Evolutionary conservation across 768 basidiomycete genomes (phyloP), one percentile per base, ranked within the genome.

Genomic region (Tulasnella sp.): DNA sequence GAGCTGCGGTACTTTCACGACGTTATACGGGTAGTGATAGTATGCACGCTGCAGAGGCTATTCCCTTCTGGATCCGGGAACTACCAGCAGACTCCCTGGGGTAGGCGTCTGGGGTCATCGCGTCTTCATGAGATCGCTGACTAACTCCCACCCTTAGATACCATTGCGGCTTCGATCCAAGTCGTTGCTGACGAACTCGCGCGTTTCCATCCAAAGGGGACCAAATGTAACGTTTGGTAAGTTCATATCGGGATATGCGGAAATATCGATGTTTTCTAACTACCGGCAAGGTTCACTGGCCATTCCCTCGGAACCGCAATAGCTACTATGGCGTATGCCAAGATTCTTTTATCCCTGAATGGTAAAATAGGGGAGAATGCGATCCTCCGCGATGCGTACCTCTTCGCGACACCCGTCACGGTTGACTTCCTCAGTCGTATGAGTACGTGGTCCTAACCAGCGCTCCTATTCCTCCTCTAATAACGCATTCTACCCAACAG

Each of bases 321-420:
- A 21, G 60, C 60, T n/a, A 49, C 34, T 17, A 39, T 61, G 23
- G 60, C 53, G 15, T 61, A 61, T 43, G 42, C 55, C 23, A 57
- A 57, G 27, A 36, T 43, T 11, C 31, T 55, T 9, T 15, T 43
- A n/a, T 31, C 39, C 32, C 31, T 29, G 15, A 45, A 42, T 17
- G 59, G 27, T 12, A 59, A 56, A 17, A 12, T 53, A 7, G 62
- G 50, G 15, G 49, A 29, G 14, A 25, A 25, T 15, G 56, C 58
- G 15, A 37, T 36, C 6, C 35, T 64, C 19, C 61, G 63, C 11
- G 62, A 64, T 36, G 63, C 63, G 9, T 64, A 64, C 43, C 19
- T 64, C 12, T 64, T 64, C 39, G 63, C 63, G 9, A 49, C 63
- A 15, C 62, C 62, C 5, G 49, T 62, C 14, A 37, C 35, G n/a